Base-by-base conservation (phyloP, 768 basidiomycete species). In the Auriscalpium vulgare region DNA sequence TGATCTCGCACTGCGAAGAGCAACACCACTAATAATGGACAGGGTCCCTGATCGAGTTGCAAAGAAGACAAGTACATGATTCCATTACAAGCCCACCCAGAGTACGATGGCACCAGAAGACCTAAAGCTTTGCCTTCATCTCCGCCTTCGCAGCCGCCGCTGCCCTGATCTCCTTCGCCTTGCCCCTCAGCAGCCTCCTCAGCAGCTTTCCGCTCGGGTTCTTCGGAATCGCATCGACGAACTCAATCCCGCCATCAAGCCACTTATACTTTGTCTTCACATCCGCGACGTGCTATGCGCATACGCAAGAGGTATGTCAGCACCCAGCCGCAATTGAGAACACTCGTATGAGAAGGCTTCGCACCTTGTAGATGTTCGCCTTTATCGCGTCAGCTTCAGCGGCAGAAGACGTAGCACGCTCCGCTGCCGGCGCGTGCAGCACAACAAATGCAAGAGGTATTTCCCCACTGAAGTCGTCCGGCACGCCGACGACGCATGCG, bases 401-500 rank as follows among this genome's bases (percentile, higher is more conserved):
- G 7, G 29, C 29, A 29, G 29, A 29, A 29, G 29, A 29, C 37
- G 45, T 47, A 6, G 40, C 51, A 35, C 59, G 52, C 51, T 53
- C 56, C 6, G 56, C 51, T 0, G 56, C 49, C 10, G 49, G 54
- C 17, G 38, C 45, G 23, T 70, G 74, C 4, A 85, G 73, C 1
- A 81, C 82, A 4, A 88, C 76, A 61, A 81, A 88, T 5, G 86
- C 88, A 63, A 87, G 64, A 0, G 87, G 87, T 7, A 86, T 69
- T 64, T 89, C 87, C 16, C 87, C 87, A 56, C 80, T 82, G 57
- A 79, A 88, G 9, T 87, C 86, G 63, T 89, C 82, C 8, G 79
- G 80, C 35, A 84, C 63, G 1, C 83, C 80, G n/a, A 88, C 79
- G 1, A 88, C 85, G 59, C 86, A 86, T 1, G 74, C 74, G 45